A percentile compares a stretch with the other conserved stretches of the same genome.
Evolutionary conservation across 2,329 filamentous ascomycete genomes (phyloP).

Genomic region (Cladosporium sp.): DNA sequence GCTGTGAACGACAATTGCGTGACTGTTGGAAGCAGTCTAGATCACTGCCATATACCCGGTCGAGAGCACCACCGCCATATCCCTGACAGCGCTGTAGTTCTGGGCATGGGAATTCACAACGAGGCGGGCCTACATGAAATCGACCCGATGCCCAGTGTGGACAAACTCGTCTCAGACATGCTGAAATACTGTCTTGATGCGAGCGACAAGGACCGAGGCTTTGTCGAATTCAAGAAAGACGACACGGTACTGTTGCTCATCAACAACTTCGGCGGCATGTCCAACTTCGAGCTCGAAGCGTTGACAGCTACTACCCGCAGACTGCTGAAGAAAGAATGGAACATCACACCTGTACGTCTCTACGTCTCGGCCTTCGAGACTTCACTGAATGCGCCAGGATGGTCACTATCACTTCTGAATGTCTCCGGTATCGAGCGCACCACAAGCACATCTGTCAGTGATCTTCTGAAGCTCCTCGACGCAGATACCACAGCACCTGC

Average conservation of each 20-base stretch:
- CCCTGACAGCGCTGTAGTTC: slow-evolving; percentile 32
- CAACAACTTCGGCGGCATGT: slow-evolving; percentile 49
- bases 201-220: slow-evolving; percentile 45
- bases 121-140: slow-evolving; percentile 47
- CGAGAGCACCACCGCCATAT: slow-evolving; percentile 45
- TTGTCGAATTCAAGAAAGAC: slow-evolving; percentile 43
- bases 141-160: slow-evolving; percentile 45
- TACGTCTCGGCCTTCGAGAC: slow-evolving; percentile 50
- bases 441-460: slow-evolving; percentile 35
- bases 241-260: slow-evolving; percentile 46
- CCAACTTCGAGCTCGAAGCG: slow-evolving; percentile 45
- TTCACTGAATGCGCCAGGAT: slow-evolving; percentile 53
- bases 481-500: slow-evolving; percentile 48
- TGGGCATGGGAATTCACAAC: slow-evolving; percentile 51
- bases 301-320: slow-evolving; percentile 40
- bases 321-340: slow-evolving; percentile 45
- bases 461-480: slow-evolving; percentile 48
- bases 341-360: slow-evolving; percentile 45
- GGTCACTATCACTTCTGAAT: slow-evolving; percentile 53
- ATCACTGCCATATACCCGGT: slow-evolving; percentile 52
- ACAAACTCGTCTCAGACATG: slow-evolving; percentile 47
- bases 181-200: slow-evolving; percentile 47
- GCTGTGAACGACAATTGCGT: slow-evolving; percentile 44
- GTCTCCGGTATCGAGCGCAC: slow-evolving; percentile 43
- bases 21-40: slow-evolving; percentile 48